Percentiles rank a stretch among this genome's conserved stretches.
phyloP scores from a whole-genome alignment of 2,329 filamentous ascomycete species.

The Fusarium brachygibbosum region DNA sequence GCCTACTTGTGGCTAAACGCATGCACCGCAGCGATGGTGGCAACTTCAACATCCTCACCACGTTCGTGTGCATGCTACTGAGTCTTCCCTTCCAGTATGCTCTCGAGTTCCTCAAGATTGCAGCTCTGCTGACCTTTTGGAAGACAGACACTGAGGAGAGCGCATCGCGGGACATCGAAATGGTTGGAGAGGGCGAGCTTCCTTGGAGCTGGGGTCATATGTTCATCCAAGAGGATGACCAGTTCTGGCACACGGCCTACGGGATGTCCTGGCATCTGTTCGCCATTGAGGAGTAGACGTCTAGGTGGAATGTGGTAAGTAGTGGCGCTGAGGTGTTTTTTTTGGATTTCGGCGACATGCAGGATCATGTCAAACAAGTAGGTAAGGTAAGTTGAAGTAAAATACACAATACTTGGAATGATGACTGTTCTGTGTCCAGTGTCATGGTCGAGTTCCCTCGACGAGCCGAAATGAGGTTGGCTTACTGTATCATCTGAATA shows the following conservation, averaged over 20 bases:
- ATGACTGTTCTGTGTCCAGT: neutral
- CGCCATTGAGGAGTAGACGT: neutral
- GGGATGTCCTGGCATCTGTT: neutral
- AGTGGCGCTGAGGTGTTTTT: too few species aligned
- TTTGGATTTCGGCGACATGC: neutral
- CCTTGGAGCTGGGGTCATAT: neutral
- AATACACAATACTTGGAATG: neutral
- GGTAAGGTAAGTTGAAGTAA: neutral
- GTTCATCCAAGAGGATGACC: neutral
- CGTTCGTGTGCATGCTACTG: neutral
- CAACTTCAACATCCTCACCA: neutral
- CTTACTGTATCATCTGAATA: neutral
- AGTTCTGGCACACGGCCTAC: too few species aligned
- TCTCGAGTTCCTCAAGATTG: conserved; percentile 23
- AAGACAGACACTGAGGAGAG: neutral
- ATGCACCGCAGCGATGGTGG: neutral
- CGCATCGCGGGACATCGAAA: conserved; percentile 1
- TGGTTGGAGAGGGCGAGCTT: neutral
- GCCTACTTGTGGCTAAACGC: neutral
- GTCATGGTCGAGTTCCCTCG: neutral
- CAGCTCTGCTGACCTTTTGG: conserved; percentile 22
- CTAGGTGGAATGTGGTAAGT: neutral
- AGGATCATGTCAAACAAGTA: neutral
- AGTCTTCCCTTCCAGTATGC: conserved; percentile 7
- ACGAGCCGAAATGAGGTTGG: neutral